Evolutionary conservation across 768 basidiomycete genomes (phyloP).

Genomic region (Cystofilobasidium capitatum): DNA sequence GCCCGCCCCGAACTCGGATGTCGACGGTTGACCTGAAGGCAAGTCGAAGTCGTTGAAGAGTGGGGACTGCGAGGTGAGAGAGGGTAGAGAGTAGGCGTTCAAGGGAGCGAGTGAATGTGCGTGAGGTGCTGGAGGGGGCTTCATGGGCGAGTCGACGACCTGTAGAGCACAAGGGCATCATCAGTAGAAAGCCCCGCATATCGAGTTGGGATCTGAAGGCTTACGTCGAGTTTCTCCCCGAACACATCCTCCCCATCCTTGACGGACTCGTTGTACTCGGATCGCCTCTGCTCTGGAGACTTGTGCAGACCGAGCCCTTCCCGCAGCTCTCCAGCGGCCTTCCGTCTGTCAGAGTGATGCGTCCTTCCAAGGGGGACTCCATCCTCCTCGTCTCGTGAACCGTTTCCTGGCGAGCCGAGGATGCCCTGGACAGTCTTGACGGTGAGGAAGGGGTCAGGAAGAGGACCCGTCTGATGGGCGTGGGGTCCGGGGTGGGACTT

Average conservation of each 20-base stretch:
- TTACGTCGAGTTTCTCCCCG: neutral
- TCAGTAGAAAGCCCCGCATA: no score
- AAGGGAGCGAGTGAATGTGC: neutral
- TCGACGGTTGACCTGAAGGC: neutral
- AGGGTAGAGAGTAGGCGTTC: conserved; percentile 7
- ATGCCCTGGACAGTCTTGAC: conserved; percentile 9
- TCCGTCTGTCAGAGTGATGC: conserved; percentile 9
- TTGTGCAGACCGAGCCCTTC: neutral
- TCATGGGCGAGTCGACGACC: neutral
- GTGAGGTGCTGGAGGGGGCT: neutral
- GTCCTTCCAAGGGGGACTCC: conserved; percentile 7
- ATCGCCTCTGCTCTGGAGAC: neutral
- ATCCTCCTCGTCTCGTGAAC: neutral
- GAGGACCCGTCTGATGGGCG: conserved; percentile 19
- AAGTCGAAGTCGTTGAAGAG: neutral
- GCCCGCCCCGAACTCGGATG: conserved; percentile 17
- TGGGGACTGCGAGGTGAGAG: neutral
- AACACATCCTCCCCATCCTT: conserved; percentile 7
- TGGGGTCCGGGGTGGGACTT: neutral
- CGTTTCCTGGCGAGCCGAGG: neutral
- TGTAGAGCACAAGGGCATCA: neutral
- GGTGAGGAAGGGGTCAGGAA: conserved; percentile 24
- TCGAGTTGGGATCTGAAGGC: no score
- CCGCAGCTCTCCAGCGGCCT: neutral
- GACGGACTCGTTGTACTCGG: neutral